phyloP scores from a whole-genome alignment of 2,329 filamentous ascomycete genomes.

The Coniochaeta sp. region DNA sequence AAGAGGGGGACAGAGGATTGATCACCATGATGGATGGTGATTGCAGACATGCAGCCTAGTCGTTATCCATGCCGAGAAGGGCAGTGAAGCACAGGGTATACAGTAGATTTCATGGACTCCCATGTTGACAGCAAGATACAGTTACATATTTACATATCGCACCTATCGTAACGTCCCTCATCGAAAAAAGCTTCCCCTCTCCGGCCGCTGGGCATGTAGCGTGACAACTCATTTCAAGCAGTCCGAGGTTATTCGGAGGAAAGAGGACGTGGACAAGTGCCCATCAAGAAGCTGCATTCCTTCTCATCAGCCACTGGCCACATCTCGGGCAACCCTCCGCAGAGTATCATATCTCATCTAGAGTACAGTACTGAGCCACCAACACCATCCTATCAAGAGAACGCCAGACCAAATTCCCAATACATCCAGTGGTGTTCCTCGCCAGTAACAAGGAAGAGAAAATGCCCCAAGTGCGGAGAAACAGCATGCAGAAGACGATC shows the following conservation, averaged over 20 bases:
- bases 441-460: not conserved
- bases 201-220: not conserved
- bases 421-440: not conserved
- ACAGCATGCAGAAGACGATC: not conserved
- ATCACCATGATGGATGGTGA: not conserved
- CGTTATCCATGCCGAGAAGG: not conserved
- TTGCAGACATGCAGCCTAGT: not conserved
- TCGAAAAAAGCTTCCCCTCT: not conserved
- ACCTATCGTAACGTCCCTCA: not conserved
- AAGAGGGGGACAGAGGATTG: not conserved
- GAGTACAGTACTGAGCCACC: not conserved
- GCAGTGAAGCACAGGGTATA: not conserved
- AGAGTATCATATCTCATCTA: not conserved
- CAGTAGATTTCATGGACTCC: not conserved
- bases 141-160: not conserved
- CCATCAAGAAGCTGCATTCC: not conserved
- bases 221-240: not conserved
- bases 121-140: not conserved
- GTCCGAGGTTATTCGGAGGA: not conserved
- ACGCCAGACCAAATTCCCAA: not conserved
- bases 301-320: not conserved
- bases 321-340: not conserved
- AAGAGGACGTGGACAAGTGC: not conserved
- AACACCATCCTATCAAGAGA: not conserved
- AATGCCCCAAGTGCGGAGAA: not conserved